Evolutionary conservation across 1,139 yeast genomes (phyloP), one percentile per base, ranked within the genome.

Genomic region (Pichia kudriavzevii): DNA sequence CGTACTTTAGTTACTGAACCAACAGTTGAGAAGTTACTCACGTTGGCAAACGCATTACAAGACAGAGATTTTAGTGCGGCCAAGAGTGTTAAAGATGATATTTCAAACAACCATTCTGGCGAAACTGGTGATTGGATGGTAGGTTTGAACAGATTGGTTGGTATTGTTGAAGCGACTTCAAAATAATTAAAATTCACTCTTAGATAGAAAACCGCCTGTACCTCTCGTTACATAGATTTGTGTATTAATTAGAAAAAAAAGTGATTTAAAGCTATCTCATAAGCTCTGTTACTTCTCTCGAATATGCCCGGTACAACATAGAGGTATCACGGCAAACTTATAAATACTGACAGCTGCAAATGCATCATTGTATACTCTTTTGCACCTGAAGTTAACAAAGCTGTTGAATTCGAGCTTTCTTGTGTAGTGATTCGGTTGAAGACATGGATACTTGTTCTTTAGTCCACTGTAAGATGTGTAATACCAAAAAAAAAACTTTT

Each of bases 111-210:
- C 26, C 72, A 74, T 48, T 71, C 79, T 32, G 76, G 72, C 28
- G 95, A 88, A 57, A 75, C 83, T 46, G 95, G 95, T 10, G 77
- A 81, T 49, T 91, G 98, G 98, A 76, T 84, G 64, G 76, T 84
- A 18, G 98, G 98, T 50, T 80, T 91, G 35, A 85, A 82, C 61
- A 75, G 96, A 50, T 69, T 91, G 48, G 77, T 91, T 43, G 83
- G 81, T 43, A 82, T 91, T 77, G 40, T 24, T 20, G 40, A 43
- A 30, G 46, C 40, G 2, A 39, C 35, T 9, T 34, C 38, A 12
- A 31, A 32, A 22, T 35, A 31, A 20, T n/a, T n/a, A n/a, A n/a
- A n/a, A n/a, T n/a, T n/a, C n/a, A n/a, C n/a, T n/a, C n/a, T n/a
- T n/a, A n/a, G n/a, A n/a, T n/a, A n/a, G n/a, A n/a, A n/a, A n/a